A percentile compares a stretch with the other conserved stretches of the same genome.
Evolutionary conservation across 2,329 filamentous ascomycete genomes (phyloP).

Genomic region (Rutstroemia sp.): DNA sequence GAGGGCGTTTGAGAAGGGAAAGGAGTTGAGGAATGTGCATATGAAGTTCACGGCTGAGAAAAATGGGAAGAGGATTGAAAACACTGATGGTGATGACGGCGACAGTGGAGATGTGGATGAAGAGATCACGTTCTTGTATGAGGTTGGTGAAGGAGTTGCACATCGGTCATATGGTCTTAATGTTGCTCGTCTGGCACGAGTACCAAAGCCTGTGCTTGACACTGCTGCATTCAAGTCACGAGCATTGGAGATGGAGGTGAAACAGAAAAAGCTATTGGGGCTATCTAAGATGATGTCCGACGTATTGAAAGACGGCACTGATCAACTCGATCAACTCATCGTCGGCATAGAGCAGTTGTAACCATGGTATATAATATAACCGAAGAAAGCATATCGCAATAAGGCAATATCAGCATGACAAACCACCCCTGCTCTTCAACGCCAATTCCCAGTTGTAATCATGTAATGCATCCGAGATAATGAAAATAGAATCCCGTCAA

Average conservation of each 20-base stretch:
- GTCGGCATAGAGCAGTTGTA: slow-evolving; percentile 50
- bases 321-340: slow-evolving; percentile 24
- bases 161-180: slow-evolving; percentile 93
- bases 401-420: slow-evolving; percentile 7
- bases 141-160: slow-evolving; percentile 83
- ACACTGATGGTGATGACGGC: slow-evolving; percentile 37
- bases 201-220: slow-evolving; percentile 71
- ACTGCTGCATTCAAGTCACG: slow-evolving; percentile 71
- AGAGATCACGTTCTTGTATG: slow-evolving; percentile 90
- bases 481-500: slow-evolving; percentile 2
- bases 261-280: slow-evolving; percentile 46
- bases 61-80: slow-evolving; percentile 19
- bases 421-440: slow-evolving; percentile 1
- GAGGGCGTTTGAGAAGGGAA: slow-evolving; percentile 52
- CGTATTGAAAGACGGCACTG: slow-evolving; percentile 18
- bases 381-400: slow-evolving; percentile 16
- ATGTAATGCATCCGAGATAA: slow-evolving; percentile 1
- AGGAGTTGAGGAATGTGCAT: slow-evolving; percentile 76
- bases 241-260: slow-evolving; percentile 71
- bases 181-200: slow-evolving; percentile 76
- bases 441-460: not conserved
- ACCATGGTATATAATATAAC: slow-evolving; percentile 11
- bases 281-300: slow-evolving; percentile 23
- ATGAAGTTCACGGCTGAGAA: slow-evolving; percentile 67
- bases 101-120: slow-evolving; percentile 44